Conservation (phyloP, 1,139 yeast species). For the Nakaseomyces glabratus region DNA sequence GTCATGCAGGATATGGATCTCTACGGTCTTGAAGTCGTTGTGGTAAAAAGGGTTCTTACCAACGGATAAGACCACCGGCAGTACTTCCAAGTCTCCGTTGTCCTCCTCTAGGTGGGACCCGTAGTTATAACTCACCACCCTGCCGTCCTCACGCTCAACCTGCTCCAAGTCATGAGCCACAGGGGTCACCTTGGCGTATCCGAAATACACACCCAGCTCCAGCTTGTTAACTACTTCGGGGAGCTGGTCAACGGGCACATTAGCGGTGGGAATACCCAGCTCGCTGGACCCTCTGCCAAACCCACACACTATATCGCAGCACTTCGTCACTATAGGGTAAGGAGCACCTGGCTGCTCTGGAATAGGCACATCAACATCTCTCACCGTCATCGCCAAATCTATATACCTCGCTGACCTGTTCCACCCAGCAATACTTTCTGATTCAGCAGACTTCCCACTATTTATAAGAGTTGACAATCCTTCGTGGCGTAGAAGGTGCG, state of each 20-base stretch:
- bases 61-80: slow-evolving; percentile 90
- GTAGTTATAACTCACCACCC: slow-evolving; percentile 48
- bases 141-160: slow-evolving; percentile 29
- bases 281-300: slow-evolving; percentile 94
- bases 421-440: too few species aligned
- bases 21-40: slow-evolving; percentile 60
- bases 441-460: too few species aligned
- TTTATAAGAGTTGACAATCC: too few species aligned
- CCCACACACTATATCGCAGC: slow-evolving; percentile 64
- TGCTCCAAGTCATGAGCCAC: slow-evolving; percentile 14
- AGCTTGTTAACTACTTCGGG: slow-evolving; percentile 36
- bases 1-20: slow-evolving; percentile 74
- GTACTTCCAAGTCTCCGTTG: slow-evolving; percentile 33
- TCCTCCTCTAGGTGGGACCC: slow-evolving; percentile 44
- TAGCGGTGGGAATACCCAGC: slow-evolving; percentile 93
- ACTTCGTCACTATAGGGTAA: slow-evolving; percentile 51
- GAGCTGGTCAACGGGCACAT: slow-evolving; percentile 56
- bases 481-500: too few species aligned
- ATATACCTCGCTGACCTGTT: too few species aligned
- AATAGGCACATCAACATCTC: slow-evolving; percentile 24
- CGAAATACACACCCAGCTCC: slow-evolving; percentile 85
- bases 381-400: slow-evolving; percentile 6
- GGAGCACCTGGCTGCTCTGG: slow-evolving; percentile 50
- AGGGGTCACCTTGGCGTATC: slow-evolving; percentile 47
- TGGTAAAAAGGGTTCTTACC: slow-evolving; percentile 95